Evolutionary conservation across 768 basidiomycete species (phyloP).

Genomic region (Cystofilobasidium capitatum): DNA sequence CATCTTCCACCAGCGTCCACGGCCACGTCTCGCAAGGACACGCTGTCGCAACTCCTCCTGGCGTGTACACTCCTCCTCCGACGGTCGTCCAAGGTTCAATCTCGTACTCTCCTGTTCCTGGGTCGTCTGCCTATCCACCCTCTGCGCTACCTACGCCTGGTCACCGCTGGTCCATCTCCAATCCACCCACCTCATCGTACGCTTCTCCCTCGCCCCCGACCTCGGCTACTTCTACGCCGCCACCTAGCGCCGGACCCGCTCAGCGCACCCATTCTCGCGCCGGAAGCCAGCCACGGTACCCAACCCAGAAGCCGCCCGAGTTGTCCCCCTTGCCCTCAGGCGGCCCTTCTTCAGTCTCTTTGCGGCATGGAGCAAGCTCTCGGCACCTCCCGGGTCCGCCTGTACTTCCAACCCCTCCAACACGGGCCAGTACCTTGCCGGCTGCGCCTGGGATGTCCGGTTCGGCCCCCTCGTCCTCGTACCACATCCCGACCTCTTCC

Average conservation of each 20-base stretch:
- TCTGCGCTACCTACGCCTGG: background rate
- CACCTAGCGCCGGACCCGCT: background rate
- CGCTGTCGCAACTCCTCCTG: background rate
- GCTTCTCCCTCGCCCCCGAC: background rate
- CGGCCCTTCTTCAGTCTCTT: background rate
- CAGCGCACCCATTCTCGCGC: background rate
- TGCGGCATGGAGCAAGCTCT: background rate
- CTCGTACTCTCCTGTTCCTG: background rate
- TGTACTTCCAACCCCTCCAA: background rate
- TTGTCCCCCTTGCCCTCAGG: conserved; percentile 21
- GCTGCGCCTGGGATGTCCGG: background rate
- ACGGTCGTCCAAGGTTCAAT: background rate
- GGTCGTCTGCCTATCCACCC: background rate
- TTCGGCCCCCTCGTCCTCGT: background rate
- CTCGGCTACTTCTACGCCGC: background rate
- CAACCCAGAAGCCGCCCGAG: conserved; percentile 15
- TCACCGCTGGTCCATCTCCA: conserved; percentile 7
- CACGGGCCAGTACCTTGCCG: background rate
- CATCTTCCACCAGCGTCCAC: background rate
- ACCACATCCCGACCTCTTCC: conserved; percentile 8
- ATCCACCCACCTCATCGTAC: conserved; percentile 17
- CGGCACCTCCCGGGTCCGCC: background rate
- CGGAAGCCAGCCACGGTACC: background rate
- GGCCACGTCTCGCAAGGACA: background rate
- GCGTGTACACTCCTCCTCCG: conserved; percentile 1